Conservation (phyloP, 352 stramenopile genomes). For the Phytophthora pistaciae region DNA sequence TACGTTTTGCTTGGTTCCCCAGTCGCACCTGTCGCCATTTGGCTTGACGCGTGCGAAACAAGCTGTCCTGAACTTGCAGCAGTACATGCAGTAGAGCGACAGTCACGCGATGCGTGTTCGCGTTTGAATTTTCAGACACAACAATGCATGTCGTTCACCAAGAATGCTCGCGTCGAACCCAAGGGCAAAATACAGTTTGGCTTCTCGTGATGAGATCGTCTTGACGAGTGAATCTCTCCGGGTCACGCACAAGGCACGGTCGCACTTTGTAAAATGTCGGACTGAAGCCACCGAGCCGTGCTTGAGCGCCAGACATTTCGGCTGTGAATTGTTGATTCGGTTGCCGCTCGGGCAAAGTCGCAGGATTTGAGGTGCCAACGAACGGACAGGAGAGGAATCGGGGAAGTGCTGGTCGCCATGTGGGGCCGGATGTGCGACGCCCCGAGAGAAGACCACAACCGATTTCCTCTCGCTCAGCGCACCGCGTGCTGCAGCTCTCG, state of each 20-base stretch:
- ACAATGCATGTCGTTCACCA: not conserved
- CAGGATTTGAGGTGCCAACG: slow-evolving; percentile 26
- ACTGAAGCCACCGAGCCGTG: not conserved
- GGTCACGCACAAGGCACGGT: not conserved
- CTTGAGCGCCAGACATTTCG: slow-evolving; percentile 4
- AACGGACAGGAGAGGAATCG: slow-evolving; percentile 28
- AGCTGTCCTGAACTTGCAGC: too few relatives aligned
- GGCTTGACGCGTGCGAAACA: too few relatives aligned
- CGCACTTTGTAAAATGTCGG: slow-evolving; percentile 20
- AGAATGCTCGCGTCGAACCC: slow-evolving; percentile 4
- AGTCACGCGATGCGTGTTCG: too few relatives aligned
- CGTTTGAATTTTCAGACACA: too few relatives aligned
- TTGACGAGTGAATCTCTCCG: slow-evolving; percentile 7
- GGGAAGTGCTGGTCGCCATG: slow-evolving; percentile 24
- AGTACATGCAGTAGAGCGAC: too few relatives aligned
- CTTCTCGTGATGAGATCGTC: slow-evolving; percentile 18
- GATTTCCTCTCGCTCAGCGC: slow-evolving; percentile 17
- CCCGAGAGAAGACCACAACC: slow-evolving; percentile 16
- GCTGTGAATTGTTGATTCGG: slow-evolving; percentile 19
- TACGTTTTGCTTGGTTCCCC: not conserved
- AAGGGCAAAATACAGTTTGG: slow-evolving; percentile 23
- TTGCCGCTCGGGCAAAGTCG: slow-evolving; percentile 6
- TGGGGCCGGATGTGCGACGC: slow-evolving; percentile 6
- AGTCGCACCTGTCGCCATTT: not conserved
- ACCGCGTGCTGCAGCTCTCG: slow-evolving; percentile 6